Evolutionary conservation across 495 filamentous ascomycete genomes (phyloP).

Genomic region (Jackrogersella multiformis): DNA sequence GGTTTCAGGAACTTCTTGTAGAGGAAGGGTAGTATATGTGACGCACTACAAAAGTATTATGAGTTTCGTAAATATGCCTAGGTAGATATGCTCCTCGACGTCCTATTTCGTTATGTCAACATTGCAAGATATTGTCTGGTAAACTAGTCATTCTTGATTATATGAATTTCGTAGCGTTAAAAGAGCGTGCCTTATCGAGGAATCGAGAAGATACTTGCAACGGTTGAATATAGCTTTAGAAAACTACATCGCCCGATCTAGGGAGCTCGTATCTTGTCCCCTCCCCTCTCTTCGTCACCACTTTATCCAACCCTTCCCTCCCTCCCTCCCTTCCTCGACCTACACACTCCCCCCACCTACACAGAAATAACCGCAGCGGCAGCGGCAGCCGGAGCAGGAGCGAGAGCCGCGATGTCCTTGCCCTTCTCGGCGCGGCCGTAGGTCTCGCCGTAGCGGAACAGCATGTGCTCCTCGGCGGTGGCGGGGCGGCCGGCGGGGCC

Average conservation of each 20-base stretch:
- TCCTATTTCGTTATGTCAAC: too few relatives aligned
- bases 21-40: not conserved
- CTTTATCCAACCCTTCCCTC: not conserved
- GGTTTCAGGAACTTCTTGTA: constrained; percentile 53
- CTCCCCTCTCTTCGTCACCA: too few relatives aligned
- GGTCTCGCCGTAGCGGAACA: constrained; percentile 27
- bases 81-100: too few relatives aligned
- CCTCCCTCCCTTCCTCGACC: not conserved
- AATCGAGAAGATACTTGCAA: too few relatives aligned
- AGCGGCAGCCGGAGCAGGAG: not conserved
- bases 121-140: too few relatives aligned
- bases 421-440: constrained; percentile 14
- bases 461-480: constrained; percentile 51
- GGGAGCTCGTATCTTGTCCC: too few relatives aligned
- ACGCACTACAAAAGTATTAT: not conserved
- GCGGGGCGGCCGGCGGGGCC: constrained; percentile 19
- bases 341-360: not conserved
- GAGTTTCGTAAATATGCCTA: not conserved
- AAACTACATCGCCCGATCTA: too few relatives aligned
- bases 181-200: too few relatives aligned
- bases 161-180: too few relatives aligned
- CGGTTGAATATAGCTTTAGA: too few relatives aligned
- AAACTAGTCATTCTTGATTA: too few relatives aligned
- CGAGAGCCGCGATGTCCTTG: not conserved
- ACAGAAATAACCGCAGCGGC: not conserved